Percentiles rank a stretch among this genome's conserved stretches.
Evolutionary conservation across 2,329 filamentous ascomycete species (phyloP).

Genomic region (Hirsutella minnesotensis): DNA sequence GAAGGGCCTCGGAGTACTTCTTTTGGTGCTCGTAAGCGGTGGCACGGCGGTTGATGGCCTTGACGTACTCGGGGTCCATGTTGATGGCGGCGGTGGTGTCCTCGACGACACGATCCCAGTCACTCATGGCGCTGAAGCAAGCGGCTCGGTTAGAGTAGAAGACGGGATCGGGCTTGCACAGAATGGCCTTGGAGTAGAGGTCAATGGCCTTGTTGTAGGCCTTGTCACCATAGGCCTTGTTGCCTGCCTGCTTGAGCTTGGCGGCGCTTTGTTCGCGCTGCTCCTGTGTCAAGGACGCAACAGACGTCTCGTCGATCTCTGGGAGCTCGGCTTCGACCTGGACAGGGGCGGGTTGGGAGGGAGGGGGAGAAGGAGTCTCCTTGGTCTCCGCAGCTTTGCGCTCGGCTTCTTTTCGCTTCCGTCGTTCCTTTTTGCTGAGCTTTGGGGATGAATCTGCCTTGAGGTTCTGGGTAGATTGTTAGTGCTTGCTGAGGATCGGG

Average conservation of each 20-base stretch:
- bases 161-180: constrained; percentile 94
- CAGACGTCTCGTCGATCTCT: constrained; percentile 48
- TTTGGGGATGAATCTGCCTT: constrained; percentile 46
- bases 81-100: constrained; percentile 91
- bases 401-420: constrained; percentile 74
- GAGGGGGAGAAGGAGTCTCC: constrained; percentile 29
- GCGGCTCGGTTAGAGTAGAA: constrained; percentile 98
- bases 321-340: constrained; percentile 58
- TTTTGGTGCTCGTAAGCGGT: constrained; percentile 92
- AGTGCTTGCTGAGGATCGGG: not conserved
- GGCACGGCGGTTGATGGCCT: constrained; percentile 90
- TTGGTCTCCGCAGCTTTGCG: constrained; percentile 40
- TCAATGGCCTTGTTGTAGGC: constrained; percentile 90
- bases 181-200: constrained; percentile 87
- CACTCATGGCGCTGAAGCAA: constrained; percentile 84
- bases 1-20: constrained; percentile 83
- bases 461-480: constrained; percentile 24
- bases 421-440: constrained; percentile 78
- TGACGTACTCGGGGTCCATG: constrained; percentile 92
- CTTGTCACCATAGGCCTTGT: constrained; percentile 91
- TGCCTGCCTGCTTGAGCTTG: constrained; percentile 89
- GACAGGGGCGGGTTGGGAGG: constrained; percentile 36
- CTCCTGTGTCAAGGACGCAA: constrained; percentile 40
- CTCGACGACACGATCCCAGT: constrained; percentile 94
- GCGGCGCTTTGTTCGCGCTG: constrained; percentile 78